Percentiles rank a stretch among this genome's conserved stretches.
Conservation (phyloP, 176 grass and related monocot genomes). For the Tuctoria greenei region DNA sequence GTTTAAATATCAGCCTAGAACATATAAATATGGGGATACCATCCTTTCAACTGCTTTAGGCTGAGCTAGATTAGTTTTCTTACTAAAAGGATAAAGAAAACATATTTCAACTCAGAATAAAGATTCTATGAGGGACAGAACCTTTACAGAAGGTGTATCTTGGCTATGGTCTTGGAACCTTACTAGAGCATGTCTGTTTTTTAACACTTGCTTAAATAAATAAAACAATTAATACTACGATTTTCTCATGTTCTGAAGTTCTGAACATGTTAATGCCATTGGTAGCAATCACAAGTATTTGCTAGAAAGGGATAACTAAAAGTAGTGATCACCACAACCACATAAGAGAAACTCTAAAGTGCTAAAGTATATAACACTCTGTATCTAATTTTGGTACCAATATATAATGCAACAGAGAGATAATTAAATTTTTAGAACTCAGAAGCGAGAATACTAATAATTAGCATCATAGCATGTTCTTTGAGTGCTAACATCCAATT, state of each 20-base stretch:
- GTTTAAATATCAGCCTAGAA: neutral
- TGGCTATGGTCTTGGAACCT: neutral
- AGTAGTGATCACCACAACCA: neutral
- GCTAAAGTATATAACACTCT: neutral
- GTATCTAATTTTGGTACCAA: neutral
- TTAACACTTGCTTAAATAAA: neutral
- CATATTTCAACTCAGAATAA: neutral
- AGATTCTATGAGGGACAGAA: neutral
- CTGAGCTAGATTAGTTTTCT: neutral
- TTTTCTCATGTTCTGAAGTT: neutral
- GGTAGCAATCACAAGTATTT: neutral
- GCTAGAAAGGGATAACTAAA: neutral
- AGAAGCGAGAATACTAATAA: neutral
- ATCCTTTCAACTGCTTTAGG: constrained; percentile 1
- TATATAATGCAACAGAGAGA: constrained; percentile 19
- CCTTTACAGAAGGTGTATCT: neutral
- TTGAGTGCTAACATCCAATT: constrained; percentile 1
- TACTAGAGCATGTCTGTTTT: neutral
- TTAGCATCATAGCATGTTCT: constrained; percentile 32
- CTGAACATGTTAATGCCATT: neutral
- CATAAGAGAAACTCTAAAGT: neutral
- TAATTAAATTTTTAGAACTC: neutral
- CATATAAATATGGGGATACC: neutral
- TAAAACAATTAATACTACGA: neutral
- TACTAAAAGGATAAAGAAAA: neutral